These are phyloP conservation scores for Moesziomyces parantarcticus DNA, from an alignment of 1,284 basidiomycete species.

Conservation along the genomic window DNA sequence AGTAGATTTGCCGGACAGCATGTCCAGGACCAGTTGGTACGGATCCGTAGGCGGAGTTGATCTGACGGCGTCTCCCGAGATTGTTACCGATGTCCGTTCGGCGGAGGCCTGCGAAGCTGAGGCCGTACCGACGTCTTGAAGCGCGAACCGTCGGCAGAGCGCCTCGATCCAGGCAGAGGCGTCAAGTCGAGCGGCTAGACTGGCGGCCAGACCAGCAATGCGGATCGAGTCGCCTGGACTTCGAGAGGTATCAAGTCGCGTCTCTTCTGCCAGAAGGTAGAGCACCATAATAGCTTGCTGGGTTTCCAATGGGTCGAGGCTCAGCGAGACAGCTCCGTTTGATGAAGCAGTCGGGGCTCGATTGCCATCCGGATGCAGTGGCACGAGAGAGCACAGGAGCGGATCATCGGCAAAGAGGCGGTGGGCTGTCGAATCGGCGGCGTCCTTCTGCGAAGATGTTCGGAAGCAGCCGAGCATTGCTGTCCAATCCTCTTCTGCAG, in stretches of 20 bases:
- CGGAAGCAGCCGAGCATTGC: conserved; percentile 7
- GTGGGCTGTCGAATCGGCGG: not conserved
- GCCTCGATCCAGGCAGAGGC: conserved; percentile 17
- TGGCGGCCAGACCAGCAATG: conserved; percentile 4
- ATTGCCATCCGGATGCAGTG: not conserved
- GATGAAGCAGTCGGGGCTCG: not conserved
- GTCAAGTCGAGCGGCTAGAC: not conserved
- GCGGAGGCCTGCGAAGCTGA: not conserved
- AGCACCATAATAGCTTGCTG: conserved; percentile 15
- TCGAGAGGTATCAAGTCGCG: conserved; percentile 25
- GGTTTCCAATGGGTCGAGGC: conserved; percentile 8
- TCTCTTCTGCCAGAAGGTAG: conserved; percentile 54
- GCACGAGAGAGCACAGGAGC: conserved; percentile 14
- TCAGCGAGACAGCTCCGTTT: not conserved
- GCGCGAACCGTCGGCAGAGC: conserved; percentile 7
- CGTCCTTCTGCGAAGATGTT: not conserved
- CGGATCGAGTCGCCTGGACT: not conserved
- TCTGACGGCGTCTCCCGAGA: not conserved
- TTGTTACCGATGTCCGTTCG: too few relatives aligned
- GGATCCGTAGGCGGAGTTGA: conserved; percentile 12
- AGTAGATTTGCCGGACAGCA: not conserved
- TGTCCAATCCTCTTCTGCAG: conserved; percentile 19
- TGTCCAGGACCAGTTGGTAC: conserved; percentile 14
- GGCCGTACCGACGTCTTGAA: not conserved
- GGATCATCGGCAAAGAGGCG: conserved; percentile 18